phyloP scores from a whole-genome alignment of 2,329 filamentous ascomycete genomes.

The Apiospora phragmitis region DNA sequence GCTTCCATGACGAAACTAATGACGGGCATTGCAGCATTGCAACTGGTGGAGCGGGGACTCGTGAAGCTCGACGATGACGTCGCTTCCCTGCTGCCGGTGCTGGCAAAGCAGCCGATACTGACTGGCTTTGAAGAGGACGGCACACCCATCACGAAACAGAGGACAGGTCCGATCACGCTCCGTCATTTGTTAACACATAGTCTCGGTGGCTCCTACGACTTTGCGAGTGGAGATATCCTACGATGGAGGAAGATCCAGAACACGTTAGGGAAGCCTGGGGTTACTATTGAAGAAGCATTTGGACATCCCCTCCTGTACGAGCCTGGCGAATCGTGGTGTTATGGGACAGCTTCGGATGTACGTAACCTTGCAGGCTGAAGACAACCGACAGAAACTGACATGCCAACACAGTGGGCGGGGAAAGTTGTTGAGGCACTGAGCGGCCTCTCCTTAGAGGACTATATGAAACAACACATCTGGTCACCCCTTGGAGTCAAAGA shows the following conservation, averaged over 20 bases:
- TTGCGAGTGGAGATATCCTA: conserved; percentile 17
- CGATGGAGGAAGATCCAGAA: conserved; percentile 10
- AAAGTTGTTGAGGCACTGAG: conserved; percentile 32
- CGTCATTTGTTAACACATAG: conserved; percentile 49
- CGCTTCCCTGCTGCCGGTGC: conserved; percentile 40
- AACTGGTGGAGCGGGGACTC: conserved; percentile 47
- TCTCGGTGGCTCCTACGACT: conserved; percentile 43
- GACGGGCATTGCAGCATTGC: conserved; percentile 45
- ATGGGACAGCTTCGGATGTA: conserved; percentile 40
- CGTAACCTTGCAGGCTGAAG: neutral
- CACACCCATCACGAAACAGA: conserved; percentile 29
- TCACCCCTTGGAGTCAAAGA: conserved; percentile 19
- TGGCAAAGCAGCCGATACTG: conserved; percentile 44
- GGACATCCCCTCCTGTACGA: conserved; percentile 42
- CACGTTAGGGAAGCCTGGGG: neutral
- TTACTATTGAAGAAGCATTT: conserved; percentile 29
- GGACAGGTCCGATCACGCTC: conserved; percentile 40
- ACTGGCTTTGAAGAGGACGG: conserved; percentile 41
- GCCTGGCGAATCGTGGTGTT: conserved; percentile 44
- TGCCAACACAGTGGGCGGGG: conserved; percentile 33
- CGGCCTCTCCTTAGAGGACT: conserved; percentile 22
- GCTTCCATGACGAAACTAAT: conserved; percentile 44
- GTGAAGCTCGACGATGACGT: conserved; percentile 48
- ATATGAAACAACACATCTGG: conserved; percentile 25
- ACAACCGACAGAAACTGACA: neutral